Base-by-base conservation (phyloP, 2,329 filamentous ascomycete species). In the Pseudogymnoascus verrucosus region DNA sequence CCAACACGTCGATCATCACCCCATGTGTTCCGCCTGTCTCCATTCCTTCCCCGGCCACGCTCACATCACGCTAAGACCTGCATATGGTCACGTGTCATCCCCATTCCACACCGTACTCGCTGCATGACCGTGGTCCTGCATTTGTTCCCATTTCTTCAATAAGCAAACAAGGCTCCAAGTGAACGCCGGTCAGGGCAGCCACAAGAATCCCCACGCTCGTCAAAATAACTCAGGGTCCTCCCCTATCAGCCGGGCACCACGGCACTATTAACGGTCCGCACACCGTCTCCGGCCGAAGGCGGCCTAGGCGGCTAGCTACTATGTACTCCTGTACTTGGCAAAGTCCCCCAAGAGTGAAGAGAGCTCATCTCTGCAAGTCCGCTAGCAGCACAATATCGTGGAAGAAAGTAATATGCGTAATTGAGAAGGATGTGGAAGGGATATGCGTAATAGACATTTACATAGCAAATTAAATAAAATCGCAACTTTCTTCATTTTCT, bases 31-130 rank as follows among this genome's bases (percentile, higher is more conserved):
- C 60, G 21, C 16, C 34, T 47, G 36, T 47, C 40, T n/a, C 31
- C 21, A 37, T 61, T 39, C 31, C 34, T 40, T 47, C 36, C 60
- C 60, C 36, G 10, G 34, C 60, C 60, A 61, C 60, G 16, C 60
- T 61, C 36, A 4, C 60, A 40, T 39, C 60, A 61, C 60, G 34
- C 34, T 47, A 61, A 39, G 16, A 8, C 4, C 3, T 10, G 16
- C n/a, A 61, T 10, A 47, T 47, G 28, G 51, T 57, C 51, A 57
- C 51, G 51, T 57, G 51, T 8, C 51, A 57, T 57, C 26, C 26
- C n/a, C 28, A 57, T 57, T n/a, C n/a, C 28, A 21, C 51, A 57
- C 51, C 51, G n/a, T 34, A 34, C n/a, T 4, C 12, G 51, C 28
- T 19, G n/a, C n/a, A 57, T 57, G 51, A 31, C 47, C 14, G 23